Evolutionary conservation across 1,284 basidiomycete species (phyloP).

Genomic region (Cerrena zonata): DNA sequence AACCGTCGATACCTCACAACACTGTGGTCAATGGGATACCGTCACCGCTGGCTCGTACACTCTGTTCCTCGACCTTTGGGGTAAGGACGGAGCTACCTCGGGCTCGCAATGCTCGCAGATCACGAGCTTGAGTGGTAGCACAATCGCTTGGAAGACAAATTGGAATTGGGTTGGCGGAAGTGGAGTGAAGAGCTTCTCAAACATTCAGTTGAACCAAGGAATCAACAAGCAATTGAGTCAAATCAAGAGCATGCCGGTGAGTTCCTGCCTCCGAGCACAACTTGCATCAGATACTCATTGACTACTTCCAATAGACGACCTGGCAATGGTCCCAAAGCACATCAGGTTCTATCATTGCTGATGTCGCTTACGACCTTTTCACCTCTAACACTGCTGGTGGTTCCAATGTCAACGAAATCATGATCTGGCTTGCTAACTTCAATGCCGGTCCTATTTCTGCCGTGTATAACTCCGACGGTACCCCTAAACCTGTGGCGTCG

Average conservation of each 20-base stretch:
- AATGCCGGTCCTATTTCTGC: slow-evolving; percentile 55
- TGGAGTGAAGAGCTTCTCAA: slow-evolving; percentile 57
- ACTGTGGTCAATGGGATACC: slow-evolving; percentile 49
- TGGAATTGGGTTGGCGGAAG: slow-evolving; percentile 52
- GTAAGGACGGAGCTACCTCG: slow-evolving; percentile 36
- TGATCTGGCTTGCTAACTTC: slow-evolving; percentile 62
- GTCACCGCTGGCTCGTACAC: slow-evolving; percentile 42
- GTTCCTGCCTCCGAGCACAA: slow-evolving; percentile 11
- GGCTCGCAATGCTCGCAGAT: slow-evolving; percentile 55
- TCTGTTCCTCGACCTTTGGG: slow-evolving; percentile 51
- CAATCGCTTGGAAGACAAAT: slow-evolving; percentile 46
- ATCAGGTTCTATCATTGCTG: slow-evolving; percentile 35
- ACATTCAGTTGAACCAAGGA: slow-evolving; percentile 48
- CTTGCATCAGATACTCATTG: slow-evolving; percentile 15
- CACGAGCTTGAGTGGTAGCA: slow-evolving; percentile 38
- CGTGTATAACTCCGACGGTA: slow-evolving; percentile 40
- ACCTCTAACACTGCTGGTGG: slow-evolving; percentile 48
- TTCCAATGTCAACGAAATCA: slow-evolving; percentile 52
- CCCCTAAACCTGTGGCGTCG: slow-evolving; percentile 41
- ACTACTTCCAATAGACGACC: slow-evolving; percentile 28
- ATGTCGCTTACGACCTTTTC: slow-evolving; percentile 62
- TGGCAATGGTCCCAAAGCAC: slow-evolving; percentile 40
- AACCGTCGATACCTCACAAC: slow-evolving; percentile 26
- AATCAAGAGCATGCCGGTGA: slow-evolving; percentile 51
- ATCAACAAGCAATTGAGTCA: slow-evolving; percentile 48